phyloP scores from a whole-genome alignment of 2,329 filamentous ascomycete genomes.

The Magnaporthales sp. region DNA sequence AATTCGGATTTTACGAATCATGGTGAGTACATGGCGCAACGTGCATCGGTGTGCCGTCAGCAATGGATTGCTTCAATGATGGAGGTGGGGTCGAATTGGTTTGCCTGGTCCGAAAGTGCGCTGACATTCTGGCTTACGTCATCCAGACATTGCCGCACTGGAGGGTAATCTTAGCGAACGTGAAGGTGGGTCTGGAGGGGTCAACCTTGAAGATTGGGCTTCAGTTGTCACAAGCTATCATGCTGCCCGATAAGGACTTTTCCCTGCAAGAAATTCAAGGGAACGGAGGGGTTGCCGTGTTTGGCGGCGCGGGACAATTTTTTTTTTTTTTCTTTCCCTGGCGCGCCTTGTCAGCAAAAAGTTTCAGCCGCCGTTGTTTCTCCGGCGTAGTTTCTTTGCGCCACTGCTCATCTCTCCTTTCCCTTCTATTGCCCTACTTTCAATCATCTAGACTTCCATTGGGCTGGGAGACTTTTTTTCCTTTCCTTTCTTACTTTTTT shows the following conservation, averaged over 20 bases:
- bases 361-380: slow-evolving; percentile 5
- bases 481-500: slow-evolving; percentile 2
- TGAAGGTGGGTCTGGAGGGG: neutral
- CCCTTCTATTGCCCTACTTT: neutral
- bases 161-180: too few relatives aligned
- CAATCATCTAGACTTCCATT: neutral
- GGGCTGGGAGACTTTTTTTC: neutral
- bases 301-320: neutral
- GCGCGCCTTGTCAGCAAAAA: slow-evolving; percentile 3
- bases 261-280: neutral
- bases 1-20: neutral
- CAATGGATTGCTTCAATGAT: neutral
- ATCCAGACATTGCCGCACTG: neutral
- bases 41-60: neutral
- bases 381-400: neutral
- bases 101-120: neutral
- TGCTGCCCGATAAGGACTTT: neutral
- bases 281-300: neutral
- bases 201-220: neutral
- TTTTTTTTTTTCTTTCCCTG: neutral
- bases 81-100: neutral
- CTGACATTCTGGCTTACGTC: neutral
- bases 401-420: neutral
- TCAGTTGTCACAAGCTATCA: neutral
- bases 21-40: neutral